Evolutionary conservation across 1,139 yeast species (phyloP), one percentile per base, ranked within the genome.

Genomic region (Taphrina sp.): DNA sequence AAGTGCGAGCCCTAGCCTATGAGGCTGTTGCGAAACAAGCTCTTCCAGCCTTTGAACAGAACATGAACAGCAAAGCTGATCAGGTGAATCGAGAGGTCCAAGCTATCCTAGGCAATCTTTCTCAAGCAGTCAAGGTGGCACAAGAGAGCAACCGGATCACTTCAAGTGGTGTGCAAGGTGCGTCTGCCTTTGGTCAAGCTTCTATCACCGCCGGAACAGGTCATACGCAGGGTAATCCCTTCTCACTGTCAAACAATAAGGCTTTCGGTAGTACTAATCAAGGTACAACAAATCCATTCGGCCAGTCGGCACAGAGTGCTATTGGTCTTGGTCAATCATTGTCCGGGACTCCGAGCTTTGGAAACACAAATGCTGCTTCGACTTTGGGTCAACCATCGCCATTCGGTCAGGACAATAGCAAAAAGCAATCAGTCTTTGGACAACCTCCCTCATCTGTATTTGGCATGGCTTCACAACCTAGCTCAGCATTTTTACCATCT

Each of bases 1-100:
- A 53, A 22, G 46, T 53, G 3, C 43, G 57, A 5, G n/a, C 44
- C 2, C 12, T 37, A 26, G 46, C 57, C 10, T 53, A 53, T 22
- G 51, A 42, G 22, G 47, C 47, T 3, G 7, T 43, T 8, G 29
- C 19, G n/a, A 43, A 33, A 12, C 26, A 31, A 19, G 7, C 29
- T 3, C 19, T 43, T 24, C 47, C 47, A 19, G 26, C 20, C 7
- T 43, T 29, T 20, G 47, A 43, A 19, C 38, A 29, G 12, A 28
- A 43, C 3, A 8, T 43, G 24, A 31, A 20, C 17, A 12, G 17
- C 8, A n/a, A 33, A 33, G 38, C 20, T 2, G 26, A 19, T 22
- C 5, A 19, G 5, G 24, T 43, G 17, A 43, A 29, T 22, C 16
- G 26, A n/a, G 1, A 19, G n/a, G 29, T 31, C 7, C 47, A 43